Evolutionary conservation across 2,329 filamentous ascomycete species (phyloP).

Genomic region (Microcyclosporella mali): DNA sequence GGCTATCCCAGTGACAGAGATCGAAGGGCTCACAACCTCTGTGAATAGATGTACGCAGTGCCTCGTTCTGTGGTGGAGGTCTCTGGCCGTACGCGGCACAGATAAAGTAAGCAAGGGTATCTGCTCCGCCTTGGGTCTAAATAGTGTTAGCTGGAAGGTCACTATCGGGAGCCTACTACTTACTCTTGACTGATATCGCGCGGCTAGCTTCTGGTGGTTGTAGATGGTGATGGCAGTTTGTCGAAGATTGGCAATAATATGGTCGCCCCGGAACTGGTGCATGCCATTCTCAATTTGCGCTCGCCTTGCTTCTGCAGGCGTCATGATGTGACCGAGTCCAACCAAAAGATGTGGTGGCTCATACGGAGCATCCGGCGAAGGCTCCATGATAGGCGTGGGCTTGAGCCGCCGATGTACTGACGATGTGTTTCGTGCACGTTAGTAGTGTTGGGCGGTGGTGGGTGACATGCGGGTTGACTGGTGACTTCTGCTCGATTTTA

Average conservation of each 20-base stretch:
- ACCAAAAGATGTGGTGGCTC: too few relatives aligned
- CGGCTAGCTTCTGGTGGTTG: constrained; percentile 4
- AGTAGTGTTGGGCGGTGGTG: too few relatives aligned
- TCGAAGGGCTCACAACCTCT: neutral
- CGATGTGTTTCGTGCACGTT: too few relatives aligned
- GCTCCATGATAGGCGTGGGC: too few relatives aligned
- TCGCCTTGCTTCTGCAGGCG: neutral
- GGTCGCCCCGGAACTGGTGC: neutral
- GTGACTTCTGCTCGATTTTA: too few relatives aligned
- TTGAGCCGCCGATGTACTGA: too few relatives aligned
- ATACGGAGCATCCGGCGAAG: too few relatives aligned
- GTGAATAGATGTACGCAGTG: neutral
- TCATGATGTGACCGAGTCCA: neutral
- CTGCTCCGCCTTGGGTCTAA: neutral
- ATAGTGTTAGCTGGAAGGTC: neutral
- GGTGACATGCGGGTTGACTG: too few relatives aligned
- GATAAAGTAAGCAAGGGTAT: constrained; percentile 2
- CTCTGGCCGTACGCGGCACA: neutral
- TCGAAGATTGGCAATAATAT: constrained; percentile 1
- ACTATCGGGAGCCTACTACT: neutral
- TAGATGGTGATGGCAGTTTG: constrained; percentile 1
- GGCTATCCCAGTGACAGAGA: constrained; percentile 12
- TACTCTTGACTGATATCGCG: constrained; percentile 2
- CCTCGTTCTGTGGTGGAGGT: neutral
- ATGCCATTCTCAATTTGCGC: neutral